Evolutionary conservation across 1,284 basidiomycete species (phyloP), one percentile per base, ranked within the genome.

Genomic region (Apiotrichum brassicae): DNA sequence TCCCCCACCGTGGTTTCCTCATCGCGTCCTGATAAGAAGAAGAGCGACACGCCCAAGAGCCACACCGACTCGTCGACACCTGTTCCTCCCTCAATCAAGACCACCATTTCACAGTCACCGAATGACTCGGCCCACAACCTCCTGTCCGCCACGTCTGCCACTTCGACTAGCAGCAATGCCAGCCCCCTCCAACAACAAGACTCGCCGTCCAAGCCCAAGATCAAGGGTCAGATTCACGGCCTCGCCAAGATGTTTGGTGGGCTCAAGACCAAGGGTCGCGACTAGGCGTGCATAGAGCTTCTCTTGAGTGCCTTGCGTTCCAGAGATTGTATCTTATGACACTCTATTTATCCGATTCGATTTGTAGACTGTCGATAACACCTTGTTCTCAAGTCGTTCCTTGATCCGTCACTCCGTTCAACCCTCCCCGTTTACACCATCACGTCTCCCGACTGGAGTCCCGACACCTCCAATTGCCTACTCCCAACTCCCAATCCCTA

Each of bases 221-320:
- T 69, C 48, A 69, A 71, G 54, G 66, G 67, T n/a, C 71, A 73
- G 53, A 71, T 71, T 14, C 53, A 53, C 51, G 64, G 62, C 32
- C 53, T 73, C 16, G 68, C 69, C 20, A 73, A 71, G 63, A 73
- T 73, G 70, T 57, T 73, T 25, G 64, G 62, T 24, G 68, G 71
- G 16, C 57, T 73, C 35, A 73, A 73, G 65, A 66, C 68, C 22
- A 68, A 67, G 50, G 64, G 64, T 28, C 61, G 62, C 48, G 62
- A 66, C 26, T 59, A 32, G 28, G 11, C 11, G 35, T 20, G n/a
- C n/a, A n/a, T n/a, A n/a, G n/a, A n/a, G n/a, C n/a, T n/a, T 13
- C 18, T 19, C 8, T 23, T 9, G 24, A 25, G 14, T 40, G n/a
- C 14, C 14, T 25, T 13, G n/a, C 18, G 4, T 40, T 40, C n/a